Base-by-base conservation (phyloP, 2,329 filamentous ascomycete species). In the Cladosporium sp. region DNA sequence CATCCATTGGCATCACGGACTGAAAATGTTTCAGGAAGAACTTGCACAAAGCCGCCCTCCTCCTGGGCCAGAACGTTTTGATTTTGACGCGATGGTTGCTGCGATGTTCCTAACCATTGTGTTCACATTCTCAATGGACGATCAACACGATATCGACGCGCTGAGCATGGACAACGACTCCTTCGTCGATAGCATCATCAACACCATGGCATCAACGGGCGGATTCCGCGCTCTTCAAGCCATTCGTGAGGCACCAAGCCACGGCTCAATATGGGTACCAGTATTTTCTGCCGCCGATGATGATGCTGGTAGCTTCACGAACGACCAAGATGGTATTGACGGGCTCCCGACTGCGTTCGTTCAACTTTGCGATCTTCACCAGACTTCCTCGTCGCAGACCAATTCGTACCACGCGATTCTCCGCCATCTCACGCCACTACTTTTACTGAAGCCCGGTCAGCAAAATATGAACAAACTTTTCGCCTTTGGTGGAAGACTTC, bases 91-190 rank as follows among this genome's bases (percentile, higher is more conserved):
- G 4, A 41, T 54, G 3, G 53, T 60, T 7, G 54, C 58, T 16
- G 56, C 59, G 2, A 59, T 55, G 18, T 54, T 59, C 13, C 43
- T 61, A 7, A 52, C 57, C 7, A 57, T 58, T 10, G 54, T 60
- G n/a, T 57, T 54, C 13, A 56, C 52, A 4, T 61, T 60, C 37
- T 35, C 55, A 9, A 43, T 59, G 33, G 49, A 58, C 10, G 58
- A 59, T 33, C 38, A 55, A 4, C 18, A 46, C 4, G 28, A 40
- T 3, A 18, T 31, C 5, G 46, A 52, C 35, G 10, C 42, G 3
- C 49, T 38, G 9, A 22, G 40, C 9, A 32, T 16, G 18, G n/a
- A 22, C 9, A 35, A 48, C 14, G 32, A 51, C 16, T 45, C 49
- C 9, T 40, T 37, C 9, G 37, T 59, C 13, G 11, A 41, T 8